A percentile compares a stretch with the other conserved stretches of the same genome.
These are phyloP conservation scores for Inosperma sp. DNA, from an alignment of 768 basidiomycete genomes.

Conservation along the genomic window DNA sequence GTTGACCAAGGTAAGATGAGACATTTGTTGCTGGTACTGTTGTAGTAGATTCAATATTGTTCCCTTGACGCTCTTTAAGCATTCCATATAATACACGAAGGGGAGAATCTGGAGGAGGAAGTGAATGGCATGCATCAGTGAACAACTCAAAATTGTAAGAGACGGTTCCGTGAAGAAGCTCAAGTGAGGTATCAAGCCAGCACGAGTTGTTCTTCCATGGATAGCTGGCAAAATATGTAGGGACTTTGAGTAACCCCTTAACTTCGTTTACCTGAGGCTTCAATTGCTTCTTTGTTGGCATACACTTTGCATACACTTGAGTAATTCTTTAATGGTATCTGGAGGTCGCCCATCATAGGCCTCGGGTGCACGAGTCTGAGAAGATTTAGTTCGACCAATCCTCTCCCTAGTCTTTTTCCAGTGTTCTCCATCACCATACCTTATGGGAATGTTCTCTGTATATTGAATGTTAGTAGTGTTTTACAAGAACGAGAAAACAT, in stretches of 20 bases:
- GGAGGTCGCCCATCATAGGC: conserved; percentile 24
- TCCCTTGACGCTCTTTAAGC: not conserved
- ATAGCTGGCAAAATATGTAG: conserved; percentile 4
- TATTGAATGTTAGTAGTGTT: not conserved
- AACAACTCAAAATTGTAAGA: not conserved
- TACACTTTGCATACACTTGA: not conserved
- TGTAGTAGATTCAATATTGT: too few species aligned
- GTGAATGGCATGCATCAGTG: not conserved
- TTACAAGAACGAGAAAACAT: conserved; percentile 1
- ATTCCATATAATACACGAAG: not conserved
- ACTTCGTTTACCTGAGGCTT: not conserved
- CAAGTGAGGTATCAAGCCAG: conserved; percentile 16
- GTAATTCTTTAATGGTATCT: conserved; percentile 1
- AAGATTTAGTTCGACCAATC: conserved; percentile 22
- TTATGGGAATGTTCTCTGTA: conserved; percentile 20
- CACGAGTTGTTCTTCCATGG: conserved; percentile 14
- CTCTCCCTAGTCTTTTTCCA: conserved; percentile 21
- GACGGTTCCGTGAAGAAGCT: conserved; percentile 6
- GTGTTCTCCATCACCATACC: conserved; percentile 23
- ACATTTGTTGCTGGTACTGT: not conserved
- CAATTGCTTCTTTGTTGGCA: not conserved
- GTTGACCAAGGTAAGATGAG: not conserved
- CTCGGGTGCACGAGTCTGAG: conserved; percentile 7
- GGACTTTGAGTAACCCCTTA: not conserved
- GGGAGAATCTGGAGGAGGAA: not conserved